Conservation (phyloP, 2,329 filamentous ascomycete genomes). For the Fusarium solani-melongenae region DNA sequence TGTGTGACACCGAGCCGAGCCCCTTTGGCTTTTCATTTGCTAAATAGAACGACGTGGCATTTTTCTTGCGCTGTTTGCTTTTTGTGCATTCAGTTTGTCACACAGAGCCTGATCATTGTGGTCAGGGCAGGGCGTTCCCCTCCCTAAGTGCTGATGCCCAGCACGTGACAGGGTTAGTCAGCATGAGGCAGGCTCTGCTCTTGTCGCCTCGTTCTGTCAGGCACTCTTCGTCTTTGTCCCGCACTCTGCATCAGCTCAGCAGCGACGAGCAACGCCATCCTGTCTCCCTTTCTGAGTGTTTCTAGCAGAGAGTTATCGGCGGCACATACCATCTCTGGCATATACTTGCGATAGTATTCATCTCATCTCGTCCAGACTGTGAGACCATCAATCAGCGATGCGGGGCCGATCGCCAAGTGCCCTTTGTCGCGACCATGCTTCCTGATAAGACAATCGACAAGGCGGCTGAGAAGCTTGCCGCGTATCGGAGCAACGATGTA, state of each 20-base stretch:
- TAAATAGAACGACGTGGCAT: background rate
- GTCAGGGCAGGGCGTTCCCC: background rate
- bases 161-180: background rate
- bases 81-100: background rate
- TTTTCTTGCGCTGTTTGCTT: background rate
- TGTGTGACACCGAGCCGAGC: background rate
- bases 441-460: conserved; percentile 33
- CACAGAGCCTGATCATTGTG: background rate
- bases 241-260: conserved; percentile 19
- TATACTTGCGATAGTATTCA: background rate
- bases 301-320: background rate
- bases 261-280: background rate
- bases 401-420: conserved; percentile 16
- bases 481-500: conserved; percentile 43
- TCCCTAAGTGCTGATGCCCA: background rate
- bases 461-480: conserved; percentile 44
- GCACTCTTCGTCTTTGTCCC: background rate
- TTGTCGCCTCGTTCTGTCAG: background rate
- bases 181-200: background rate
- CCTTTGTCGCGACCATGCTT: conserved; percentile 31
- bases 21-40: background rate
- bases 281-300: background rate
- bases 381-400: conserved; percentile 21
- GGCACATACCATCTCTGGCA: background rate
- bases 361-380: background rate